Base-by-base conservation (phyloP, 2,329 filamentous ascomycete species). In the Pestalotiopsis fici region DNA sequence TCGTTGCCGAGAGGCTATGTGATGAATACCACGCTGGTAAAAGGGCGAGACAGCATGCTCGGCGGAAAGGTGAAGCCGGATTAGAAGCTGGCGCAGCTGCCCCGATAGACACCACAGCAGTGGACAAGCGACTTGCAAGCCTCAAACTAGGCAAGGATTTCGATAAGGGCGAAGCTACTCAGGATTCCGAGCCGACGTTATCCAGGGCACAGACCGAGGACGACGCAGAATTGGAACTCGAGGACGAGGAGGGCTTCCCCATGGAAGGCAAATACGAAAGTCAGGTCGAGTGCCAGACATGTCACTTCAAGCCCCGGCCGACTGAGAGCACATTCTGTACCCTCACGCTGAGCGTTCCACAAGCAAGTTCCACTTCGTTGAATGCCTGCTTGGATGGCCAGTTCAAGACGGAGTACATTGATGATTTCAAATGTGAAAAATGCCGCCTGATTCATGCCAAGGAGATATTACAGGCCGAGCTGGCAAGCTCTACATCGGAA, bases 391-490 rank as follows among this genome's bases (percentile, higher is more conserved):
- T 99, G 74, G 96, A 99, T 74, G 93, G 93, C 54, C 91, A 98
- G 79, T 91, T 99, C 72, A 97, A 97, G 80, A 94, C 93, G 0
- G 96, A 99, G 79, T 92, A 94, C 77, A 98, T 99, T 71, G 95
- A 98, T 70, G 96, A 97, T 77, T 99, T 97, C 84, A 95, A 93
- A 73, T 99, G 96, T 81, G 96, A 98, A 74, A 93, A 90, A 80
- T 99, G 96, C 76, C 90, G 94, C 25, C 85, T 99, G n/a, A 81
- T 93, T 56, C 92, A 97, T 78, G 94, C 94, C 3, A 82, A 93
- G 65, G 83, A 89, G 35, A 80, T 86, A 63, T 87, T 93, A 70
- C 83, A 88, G 69, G 81, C 84, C 6, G 89, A 94, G 70, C 77
- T 91, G 39, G 79, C 82, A 39, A 86, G 82, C 66, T 84, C 87